phyloP scores from a whole-genome alignment of 2,329 filamentous ascomycete species.

The Aureobasidium pullulans region DNA sequence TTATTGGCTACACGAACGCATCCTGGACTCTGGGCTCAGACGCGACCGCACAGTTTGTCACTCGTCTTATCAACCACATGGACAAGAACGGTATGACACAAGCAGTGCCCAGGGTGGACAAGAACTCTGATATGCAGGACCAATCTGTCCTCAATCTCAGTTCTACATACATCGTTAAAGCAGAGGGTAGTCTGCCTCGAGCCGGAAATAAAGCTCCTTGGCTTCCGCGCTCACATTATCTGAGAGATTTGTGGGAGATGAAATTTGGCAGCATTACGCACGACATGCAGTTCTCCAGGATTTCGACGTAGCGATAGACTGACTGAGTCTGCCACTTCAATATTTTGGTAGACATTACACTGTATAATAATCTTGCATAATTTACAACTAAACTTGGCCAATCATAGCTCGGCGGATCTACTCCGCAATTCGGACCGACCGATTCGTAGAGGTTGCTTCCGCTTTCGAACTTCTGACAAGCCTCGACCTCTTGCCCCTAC shows the following conservation, averaged over 20 bases:
- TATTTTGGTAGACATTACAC: neutral
- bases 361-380: neutral
- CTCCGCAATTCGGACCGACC: slow-evolving; percentile 1
- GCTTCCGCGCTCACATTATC: slow-evolving; percentile 37
- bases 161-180: slow-evolving; percentile 46
- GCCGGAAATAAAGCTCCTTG: slow-evolving; percentile 39
- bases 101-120: slow-evolving; percentile 39
- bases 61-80: slow-evolving; percentile 47
- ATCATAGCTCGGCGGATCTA: neutral
- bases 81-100: slow-evolving; percentile 33
- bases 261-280: slow-evolving; percentile 36
- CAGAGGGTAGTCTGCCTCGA: slow-evolving; percentile 38
- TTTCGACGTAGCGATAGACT: slow-evolving; percentile 1
- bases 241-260: slow-evolving; percentile 36
- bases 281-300: slow-evolving; percentile 28
- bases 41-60: slow-evolving; percentile 42
- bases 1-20: slow-evolving; percentile 54
- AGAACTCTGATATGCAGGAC: slow-evolving; percentile 32
- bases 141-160: slow-evolving; percentile 38
- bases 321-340: neutral
- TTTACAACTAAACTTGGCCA: neutral
- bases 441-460: neutral
- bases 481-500: neutral
- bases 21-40: slow-evolving; percentile 59
- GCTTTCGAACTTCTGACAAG: neutral